Conservation (phyloP, 352 stramenopile genomes). For the Phytophthora tentaculata region DNA sequence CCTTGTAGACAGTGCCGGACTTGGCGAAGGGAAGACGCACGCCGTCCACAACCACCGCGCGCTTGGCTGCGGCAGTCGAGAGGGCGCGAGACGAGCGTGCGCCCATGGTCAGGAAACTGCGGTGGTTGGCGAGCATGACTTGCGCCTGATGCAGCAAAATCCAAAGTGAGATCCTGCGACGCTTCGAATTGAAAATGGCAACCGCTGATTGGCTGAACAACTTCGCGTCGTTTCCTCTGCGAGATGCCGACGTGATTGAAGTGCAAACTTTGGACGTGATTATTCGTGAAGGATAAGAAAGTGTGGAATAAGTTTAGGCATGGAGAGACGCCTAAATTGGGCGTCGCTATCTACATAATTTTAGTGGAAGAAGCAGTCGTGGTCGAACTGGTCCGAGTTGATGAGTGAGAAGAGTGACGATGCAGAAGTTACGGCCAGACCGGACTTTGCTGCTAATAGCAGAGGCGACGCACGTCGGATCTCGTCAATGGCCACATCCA, state of each 20-base stretch:
- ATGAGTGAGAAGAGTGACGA: constrained; percentile 48
- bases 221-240: constrained; percentile 23
- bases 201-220: constrained; percentile 23
- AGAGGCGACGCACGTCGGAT: constrained; percentile 34
- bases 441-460: constrained; percentile 35
- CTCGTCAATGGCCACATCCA: constrained; percentile 43
- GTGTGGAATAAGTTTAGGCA: too few relatives aligned
- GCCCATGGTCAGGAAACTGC: constrained; percentile 21
- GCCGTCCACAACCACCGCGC: constrained; percentile 94
- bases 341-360: too few relatives aligned
- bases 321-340: too few relatives aligned
- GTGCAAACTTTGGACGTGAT: not conserved
- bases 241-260: constrained; percentile 31
- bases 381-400: constrained; percentile 47
- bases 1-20: constrained; percentile 96
- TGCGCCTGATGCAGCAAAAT: constrained; percentile 24
- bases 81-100: constrained; percentile 42
- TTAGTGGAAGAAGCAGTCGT: constrained; percentile 41
- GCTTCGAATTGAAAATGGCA: constrained; percentile 11
- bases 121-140: constrained; percentile 37
- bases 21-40: constrained; percentile 96
- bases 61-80: constrained; percentile 49
- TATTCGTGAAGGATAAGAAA: constrained; percentile 2
- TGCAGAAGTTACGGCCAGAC: constrained; percentile 32
- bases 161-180: constrained; percentile 33